These are phyloP conservation scores for Danielia reshetovae DNA, from an alignment of 805 yeast genomes.

Conservation along the genomic window DNA sequence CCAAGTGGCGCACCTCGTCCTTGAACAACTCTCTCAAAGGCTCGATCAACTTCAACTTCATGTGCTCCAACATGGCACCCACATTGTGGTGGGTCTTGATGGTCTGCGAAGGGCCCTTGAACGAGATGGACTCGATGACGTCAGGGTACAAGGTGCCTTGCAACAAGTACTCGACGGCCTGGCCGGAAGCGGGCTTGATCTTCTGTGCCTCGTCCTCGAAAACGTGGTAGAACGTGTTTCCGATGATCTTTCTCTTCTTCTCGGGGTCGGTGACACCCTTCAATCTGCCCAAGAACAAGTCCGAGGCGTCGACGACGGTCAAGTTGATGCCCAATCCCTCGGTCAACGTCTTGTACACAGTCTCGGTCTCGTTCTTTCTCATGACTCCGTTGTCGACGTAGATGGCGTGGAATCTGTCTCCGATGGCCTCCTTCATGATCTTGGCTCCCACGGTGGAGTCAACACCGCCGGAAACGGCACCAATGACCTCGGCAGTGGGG, in stretches of 20 bases:
- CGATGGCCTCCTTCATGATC: constrained; percentile 96
- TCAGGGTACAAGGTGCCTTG: constrained; percentile 99
- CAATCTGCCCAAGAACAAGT: constrained; percentile 79
- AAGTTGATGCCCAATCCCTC: constrained; percentile 93
- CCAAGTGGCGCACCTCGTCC: constrained; percentile 97
- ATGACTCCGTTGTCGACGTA: constrained; percentile 97
- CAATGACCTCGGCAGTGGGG: constrained; percentile 97
- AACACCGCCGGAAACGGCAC: constrained; percentile 99
- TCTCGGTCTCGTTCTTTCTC: constrained; percentile 89
- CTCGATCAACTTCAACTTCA: constrained; percentile 97
- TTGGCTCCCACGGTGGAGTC: constrained; percentile 99
- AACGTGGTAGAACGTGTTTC: constrained; percentile 95
- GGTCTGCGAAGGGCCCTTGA: constrained; percentile 99
- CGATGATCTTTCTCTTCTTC: constrained; percentile 97
- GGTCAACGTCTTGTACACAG: constrained; percentile 82
- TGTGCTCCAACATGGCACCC: constrained; percentile 95
- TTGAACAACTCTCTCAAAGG: constrained; percentile 98
- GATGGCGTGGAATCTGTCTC: constrained; percentile 97
- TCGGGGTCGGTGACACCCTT: constrained; percentile 97
- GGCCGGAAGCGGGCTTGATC: constrained; percentile 84
- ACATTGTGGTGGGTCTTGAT: constrained; percentile 99
- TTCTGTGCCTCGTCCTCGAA: constrained; percentile 94
- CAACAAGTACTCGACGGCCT: constrained; percentile 85
- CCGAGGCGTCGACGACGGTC: constrained; percentile 91
- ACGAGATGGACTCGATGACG: constrained; percentile 96